Evolutionary conservation across 176 grass and related monocot genomes (phyloP), one percentile per base, ranked within the genome.

Genomic region (Juncus inflexus): DNA sequence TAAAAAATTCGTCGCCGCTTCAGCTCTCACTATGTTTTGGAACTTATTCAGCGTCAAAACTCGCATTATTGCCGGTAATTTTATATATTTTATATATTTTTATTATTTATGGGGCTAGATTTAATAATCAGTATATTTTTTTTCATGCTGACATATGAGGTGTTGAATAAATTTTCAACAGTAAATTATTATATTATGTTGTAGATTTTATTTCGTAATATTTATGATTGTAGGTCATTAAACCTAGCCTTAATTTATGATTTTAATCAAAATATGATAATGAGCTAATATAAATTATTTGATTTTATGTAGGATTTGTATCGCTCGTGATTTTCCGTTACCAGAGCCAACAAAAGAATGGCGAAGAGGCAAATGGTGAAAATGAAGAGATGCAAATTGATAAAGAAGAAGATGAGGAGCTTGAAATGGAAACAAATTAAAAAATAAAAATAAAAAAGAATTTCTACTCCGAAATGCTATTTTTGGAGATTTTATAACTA

Each of bases 21-120:
- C 89, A 15, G 72, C 66, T 45, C 64, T 77, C 39, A 86, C 83
- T 66, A 75, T 99, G 80, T 99, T 58, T 73, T 99, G 94, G 94
- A 99, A 92, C 76, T 73, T 99, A 61, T 69, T 89, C 40, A 82
- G 88, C 65, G 60, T 92, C 2, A 99, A 89, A 80, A 82, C 83
- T 12, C 85, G 88, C 5, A 45, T 99, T 72, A 37, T 92, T 42
- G 88, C 80, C 86, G 94, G 94, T 92, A 88, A 1, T 0, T 69
- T 2, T 49, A 66, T 12, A 35, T 12, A 43, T 36, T 62, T 50
- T 64, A n/a, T 12, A 37, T 5, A 52, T 61, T 64, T 15, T 28
- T 53, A 12, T 54, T 38, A 63, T 35, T 51, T 12, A 58, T 40
- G 14, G 41, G 7, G 19, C 35, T 50, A 55, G 12, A 37, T 6